Percentiles rank a stretch among this genome's conserved stretches.
These are phyloP conservation scores for Phytophthora tentaculata DNA, from an alignment of 352 stramenopile genomes.

Conservation along the genomic window DNA sequence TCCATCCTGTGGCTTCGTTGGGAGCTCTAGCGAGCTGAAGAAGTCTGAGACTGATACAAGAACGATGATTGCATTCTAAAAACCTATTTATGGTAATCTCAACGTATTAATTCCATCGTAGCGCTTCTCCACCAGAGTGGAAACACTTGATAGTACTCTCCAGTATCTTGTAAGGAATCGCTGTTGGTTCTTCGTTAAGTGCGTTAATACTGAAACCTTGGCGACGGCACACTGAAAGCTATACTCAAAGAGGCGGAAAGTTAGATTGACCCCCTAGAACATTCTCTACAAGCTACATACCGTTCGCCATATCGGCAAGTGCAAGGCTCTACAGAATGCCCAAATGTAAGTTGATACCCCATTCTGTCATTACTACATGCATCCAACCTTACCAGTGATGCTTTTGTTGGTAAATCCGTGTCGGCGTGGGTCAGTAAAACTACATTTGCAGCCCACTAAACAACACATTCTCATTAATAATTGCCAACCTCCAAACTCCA, in stretches of 20 bases:
- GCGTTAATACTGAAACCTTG: conserved; percentile 24
- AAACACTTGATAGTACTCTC: conserved; percentile 78
- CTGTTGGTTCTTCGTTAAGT: conserved; percentile 32
- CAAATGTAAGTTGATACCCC: conserved; percentile 1
- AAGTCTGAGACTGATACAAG: too few relatives aligned
- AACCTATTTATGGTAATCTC: conserved; percentile 27
- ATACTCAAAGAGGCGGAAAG: conserved; percentile 1
- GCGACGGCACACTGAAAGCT: conserved; percentile 52
- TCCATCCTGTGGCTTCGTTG: conserved; percentile 24
- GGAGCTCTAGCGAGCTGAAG: conserved; percentile 3
- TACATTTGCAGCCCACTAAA: conserved; percentile 50
- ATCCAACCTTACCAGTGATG: conserved; percentile 18
- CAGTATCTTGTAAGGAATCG: conserved; percentile 71
- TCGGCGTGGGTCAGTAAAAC: conserved; percentile 67
- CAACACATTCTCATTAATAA: conserved; percentile 1
- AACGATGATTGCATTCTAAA: too few relatives aligned
- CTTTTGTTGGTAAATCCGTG: conserved; percentile 36
- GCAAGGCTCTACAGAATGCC: conserved; percentile 45
- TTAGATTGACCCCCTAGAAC: background rate
- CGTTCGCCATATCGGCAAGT: conserved; percentile 65
- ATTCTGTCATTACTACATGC: too few relatives aligned
- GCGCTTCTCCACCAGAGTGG: conserved; percentile 33
- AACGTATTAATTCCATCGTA: conserved; percentile 34
- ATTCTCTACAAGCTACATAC: conserved; percentile 32
- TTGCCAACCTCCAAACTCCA: conserved; percentile 5